A percentile compares a stretch with the other conserved stretches of the same genome.
phyloP scores from a whole-genome alignment of 768 basidiomycete species.

The Lepiota venenata region DNA sequence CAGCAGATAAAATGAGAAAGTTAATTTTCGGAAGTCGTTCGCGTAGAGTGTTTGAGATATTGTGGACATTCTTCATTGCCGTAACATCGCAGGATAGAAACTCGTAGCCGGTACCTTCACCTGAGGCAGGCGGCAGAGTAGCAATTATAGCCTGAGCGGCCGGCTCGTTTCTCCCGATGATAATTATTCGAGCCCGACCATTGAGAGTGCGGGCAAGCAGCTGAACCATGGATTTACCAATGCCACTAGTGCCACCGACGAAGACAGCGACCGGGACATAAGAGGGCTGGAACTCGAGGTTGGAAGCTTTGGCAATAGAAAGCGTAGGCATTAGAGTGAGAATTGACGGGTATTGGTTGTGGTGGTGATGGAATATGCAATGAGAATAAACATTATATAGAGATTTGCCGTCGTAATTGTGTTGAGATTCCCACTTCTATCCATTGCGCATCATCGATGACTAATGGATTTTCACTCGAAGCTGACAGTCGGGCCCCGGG shows the following conservation, averaged over 20 bases:
- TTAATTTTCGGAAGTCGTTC: slow-evolving; percentile 42
- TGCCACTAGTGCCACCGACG: slow-evolving; percentile 45
- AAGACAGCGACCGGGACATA: slow-evolving; percentile 34
- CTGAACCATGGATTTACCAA: slow-evolving; percentile 44
- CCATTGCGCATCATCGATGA: no score
- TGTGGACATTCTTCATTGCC: slow-evolving; percentile 48
- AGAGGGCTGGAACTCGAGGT: slow-evolving; percentile 25
- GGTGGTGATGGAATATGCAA: no score
- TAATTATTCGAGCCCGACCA: slow-evolving; percentile 50
- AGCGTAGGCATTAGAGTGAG: slow-evolving; percentile 33
- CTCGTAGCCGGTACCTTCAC: slow-evolving; percentile 23
- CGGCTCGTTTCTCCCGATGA: slow-evolving; percentile 56
- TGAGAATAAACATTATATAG: no score
- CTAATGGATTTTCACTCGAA: no score
- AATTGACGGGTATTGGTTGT: no score
- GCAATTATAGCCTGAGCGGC: slow-evolving; percentile 37
- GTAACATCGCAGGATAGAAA: slow-evolving; percentile 51
- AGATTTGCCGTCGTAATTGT: no score
- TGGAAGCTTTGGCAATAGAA: slow-evolving; percentile 24
- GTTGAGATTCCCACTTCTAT: no score
- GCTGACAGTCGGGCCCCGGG: no score
- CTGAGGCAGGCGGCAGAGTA: slow-evolving; percentile 20
- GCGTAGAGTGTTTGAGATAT: slow-evolving; percentile 24
- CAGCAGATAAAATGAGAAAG: slow-evolving; percentile 47
- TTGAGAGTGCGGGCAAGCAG: slow-evolving; percentile 43